Evolutionary conservation across 78 protist genomes (phyloP).

Genomic region (Paratrimastix pyriformis): DNA sequence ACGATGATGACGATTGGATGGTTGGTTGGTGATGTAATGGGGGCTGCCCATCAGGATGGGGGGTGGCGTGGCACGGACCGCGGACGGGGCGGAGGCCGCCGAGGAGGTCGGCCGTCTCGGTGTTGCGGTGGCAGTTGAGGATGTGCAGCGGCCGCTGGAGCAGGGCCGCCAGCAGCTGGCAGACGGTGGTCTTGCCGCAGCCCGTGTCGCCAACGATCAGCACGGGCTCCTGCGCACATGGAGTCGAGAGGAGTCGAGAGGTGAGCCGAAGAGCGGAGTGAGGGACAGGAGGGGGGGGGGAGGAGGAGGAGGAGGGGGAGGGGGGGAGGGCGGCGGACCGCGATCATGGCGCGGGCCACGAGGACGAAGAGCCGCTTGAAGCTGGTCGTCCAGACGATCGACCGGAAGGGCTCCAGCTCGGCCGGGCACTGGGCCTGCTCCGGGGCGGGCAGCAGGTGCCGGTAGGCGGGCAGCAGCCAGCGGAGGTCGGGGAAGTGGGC

Average conservation of each 20-base stretch:
- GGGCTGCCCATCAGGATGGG: too few species aligned
- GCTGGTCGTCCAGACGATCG: conserved; percentile 70
- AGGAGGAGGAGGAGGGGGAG: too few species aligned
- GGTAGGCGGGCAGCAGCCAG: background rate
- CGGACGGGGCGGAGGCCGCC: conserved; percentile 93
- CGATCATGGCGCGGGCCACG: conserved; percentile 56
- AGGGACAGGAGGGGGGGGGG: too few species aligned
- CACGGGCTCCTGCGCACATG: conserved; percentile 83
- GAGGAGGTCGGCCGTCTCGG: conserved; percentile 94
- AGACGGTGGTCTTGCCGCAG: conserved; percentile 89
- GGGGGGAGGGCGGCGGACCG: too few species aligned
- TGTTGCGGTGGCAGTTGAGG: conserved; percentile 94
- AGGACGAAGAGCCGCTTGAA: conserved; percentile 65
- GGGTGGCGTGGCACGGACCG: too few species aligned
- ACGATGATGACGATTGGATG: too few species aligned
- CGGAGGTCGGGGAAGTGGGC: background rate
- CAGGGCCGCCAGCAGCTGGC: conserved; percentile 57
- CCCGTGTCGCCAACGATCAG: conserved; percentile 97
- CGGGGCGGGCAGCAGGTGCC: background rate
- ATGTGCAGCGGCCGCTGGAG: conserved; percentile 44
- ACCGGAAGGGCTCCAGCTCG: background rate
- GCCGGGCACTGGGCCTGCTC: background rate
- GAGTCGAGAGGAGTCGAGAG: background rate
- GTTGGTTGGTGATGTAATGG: too few species aligned
- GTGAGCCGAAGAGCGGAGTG: too few species aligned